Evolutionary conservation across 306 rosid species (phyloP).

Genomic region (Rosa multiflora): DNA sequence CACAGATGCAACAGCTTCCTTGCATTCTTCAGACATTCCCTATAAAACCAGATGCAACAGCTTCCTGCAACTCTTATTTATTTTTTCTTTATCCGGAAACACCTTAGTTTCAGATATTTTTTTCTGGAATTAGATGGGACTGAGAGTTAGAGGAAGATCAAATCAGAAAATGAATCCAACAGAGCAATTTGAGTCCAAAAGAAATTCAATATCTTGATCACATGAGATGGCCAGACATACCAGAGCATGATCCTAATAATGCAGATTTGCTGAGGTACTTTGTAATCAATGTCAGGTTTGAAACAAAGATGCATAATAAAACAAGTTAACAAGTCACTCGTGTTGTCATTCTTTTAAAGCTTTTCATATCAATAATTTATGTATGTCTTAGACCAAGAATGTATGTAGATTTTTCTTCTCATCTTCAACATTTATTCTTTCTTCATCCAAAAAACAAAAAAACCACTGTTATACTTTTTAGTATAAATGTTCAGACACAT

Average conservation of each 20-base stretch:
- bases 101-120: conserved; percentile 10
- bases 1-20: conserved; percentile 70
- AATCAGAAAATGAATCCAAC: not conserved
- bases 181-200: conserved; percentile 17
- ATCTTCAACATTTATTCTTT: no score
- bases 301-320: not conserved
- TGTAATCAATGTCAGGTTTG: conserved; percentile 8
- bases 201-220: conserved; percentile 8
- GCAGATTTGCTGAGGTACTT: conserved; percentile 29
- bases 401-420: no score
- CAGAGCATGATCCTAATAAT: conserved; percentile 32
- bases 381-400: no score
- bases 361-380: not conserved
- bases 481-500: no score
- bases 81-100: not conserved
- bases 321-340: not conserved
- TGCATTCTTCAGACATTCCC: conserved; percentile 95
- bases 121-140: not conserved
- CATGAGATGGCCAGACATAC: conserved; percentile 24
- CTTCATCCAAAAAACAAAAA: no score
- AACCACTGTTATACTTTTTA: no score
- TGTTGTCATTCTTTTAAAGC: not conserved
- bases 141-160: not conserved
- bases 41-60: no score
- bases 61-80: not conserved